These are phyloP conservation scores for Taphrina communis DNA, from an alignment of 1,139 yeast genomes.

Conservation along the genomic window DNA sequence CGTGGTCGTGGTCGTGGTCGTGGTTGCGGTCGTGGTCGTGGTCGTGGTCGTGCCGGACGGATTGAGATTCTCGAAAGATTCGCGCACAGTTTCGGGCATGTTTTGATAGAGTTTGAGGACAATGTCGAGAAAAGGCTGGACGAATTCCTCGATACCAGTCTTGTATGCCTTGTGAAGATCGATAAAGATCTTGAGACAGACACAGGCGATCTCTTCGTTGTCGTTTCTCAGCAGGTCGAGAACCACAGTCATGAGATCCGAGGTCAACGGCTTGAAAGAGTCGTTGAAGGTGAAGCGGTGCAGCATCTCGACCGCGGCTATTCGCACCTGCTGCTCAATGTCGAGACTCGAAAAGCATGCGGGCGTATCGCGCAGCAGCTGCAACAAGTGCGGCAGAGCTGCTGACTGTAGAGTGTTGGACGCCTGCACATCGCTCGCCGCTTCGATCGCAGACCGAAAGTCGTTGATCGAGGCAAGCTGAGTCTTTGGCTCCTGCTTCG, in stretches of 20 bases:
- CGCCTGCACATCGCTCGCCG: background rate
- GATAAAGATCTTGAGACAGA: conserved; percentile 89
- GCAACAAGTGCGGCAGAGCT: conserved; percentile 7
- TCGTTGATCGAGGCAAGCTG: conserved; percentile 12
- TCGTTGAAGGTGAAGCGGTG: conserved; percentile 34
- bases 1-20: background rate
- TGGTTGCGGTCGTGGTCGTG: background rate
- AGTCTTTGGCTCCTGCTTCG: conserved; percentile 4
- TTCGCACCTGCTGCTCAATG: conserved; percentile 15
- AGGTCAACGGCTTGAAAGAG: conserved; percentile 25
- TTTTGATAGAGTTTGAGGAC: conserved; percentile 80
- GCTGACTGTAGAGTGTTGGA: conserved; percentile 8
- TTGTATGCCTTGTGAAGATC: conserved; percentile 86
- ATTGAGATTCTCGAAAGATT: conserved; percentile 58
- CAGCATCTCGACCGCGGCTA: conserved; percentile 28
- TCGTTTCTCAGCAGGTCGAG: conserved; percentile 54
- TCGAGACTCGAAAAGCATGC: background rate
- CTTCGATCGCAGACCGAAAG: conserved; percentile 3
- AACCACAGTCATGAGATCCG: conserved; percentile 16
- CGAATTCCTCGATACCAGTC: conserved; percentile 68
- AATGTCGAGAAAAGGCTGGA: conserved; percentile 76
- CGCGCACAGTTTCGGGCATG: conserved; percentile 75
- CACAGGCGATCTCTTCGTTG: conserved; percentile 93
- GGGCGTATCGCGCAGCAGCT: conserved; percentile 15
- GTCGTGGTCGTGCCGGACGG: background rate